These are phyloP conservation scores for Phoma sp. DNA, from an alignment of 2,329 filamentous ascomycete species.

Conservation along the genomic window DNA sequence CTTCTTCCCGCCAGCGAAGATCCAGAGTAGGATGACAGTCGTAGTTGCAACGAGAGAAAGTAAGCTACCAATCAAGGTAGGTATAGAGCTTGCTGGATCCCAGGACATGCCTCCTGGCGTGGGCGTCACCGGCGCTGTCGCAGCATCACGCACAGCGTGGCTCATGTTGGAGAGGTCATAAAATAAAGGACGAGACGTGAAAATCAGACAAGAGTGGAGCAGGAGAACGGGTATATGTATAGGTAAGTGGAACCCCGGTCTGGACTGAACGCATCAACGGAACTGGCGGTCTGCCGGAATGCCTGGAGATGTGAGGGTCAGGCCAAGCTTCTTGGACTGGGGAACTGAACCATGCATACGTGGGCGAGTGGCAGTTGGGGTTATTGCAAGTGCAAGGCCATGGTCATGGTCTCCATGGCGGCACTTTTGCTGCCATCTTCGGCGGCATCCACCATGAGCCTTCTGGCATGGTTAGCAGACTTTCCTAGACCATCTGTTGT, in stretches of 20 bases:
- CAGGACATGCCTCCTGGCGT: neutral
- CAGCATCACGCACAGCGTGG: slow-evolving; percentile 20
- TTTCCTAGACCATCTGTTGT: neutral
- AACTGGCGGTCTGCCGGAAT: neutral
- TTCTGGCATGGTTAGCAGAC: no score
- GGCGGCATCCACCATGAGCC: no score
- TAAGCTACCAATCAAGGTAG: slow-evolving; percentile 31
- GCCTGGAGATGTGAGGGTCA: slow-evolving; percentile 1
- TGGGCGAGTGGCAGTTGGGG: neutral
- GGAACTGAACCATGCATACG: neutral
- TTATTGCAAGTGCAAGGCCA: neutral
- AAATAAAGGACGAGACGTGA: neutral
- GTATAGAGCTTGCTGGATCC: slow-evolving; percentile 22
- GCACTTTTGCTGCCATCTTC: no score
- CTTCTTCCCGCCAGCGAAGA: slow-evolving; percentile 23
- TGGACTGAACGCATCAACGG: slow-evolving; percentile 1
- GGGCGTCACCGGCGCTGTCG: neutral
- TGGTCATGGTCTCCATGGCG: neutral
- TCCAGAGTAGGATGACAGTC: slow-evolving; percentile 26
- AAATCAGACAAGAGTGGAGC: slow-evolving; percentile 1
- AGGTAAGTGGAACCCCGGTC: neutral
- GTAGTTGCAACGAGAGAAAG: slow-evolving; percentile 26
- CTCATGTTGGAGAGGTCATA: slow-evolving; percentile 7
- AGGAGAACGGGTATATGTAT: neutral
- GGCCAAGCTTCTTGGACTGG: neutral